Evolutionary conservation across 148 eudicot genomes (phyloP).

Genomic region (Vaccinium myrtillus): DNA sequence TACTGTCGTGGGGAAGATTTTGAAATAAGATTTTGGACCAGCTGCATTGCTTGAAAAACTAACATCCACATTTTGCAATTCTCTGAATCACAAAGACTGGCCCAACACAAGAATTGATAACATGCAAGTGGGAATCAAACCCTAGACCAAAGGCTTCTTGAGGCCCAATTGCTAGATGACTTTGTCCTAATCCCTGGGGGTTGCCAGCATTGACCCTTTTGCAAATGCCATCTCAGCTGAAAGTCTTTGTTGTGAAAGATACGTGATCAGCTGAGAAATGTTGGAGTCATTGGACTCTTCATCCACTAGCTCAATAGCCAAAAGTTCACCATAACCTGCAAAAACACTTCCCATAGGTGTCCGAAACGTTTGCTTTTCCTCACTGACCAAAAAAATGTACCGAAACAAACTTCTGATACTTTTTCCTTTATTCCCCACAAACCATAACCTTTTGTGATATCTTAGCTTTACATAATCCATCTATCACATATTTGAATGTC

Average conservation of each 20-base stretch:
- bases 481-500: conserved; percentile 61
- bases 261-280: background rate
- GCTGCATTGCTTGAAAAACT: conserved; percentile 24
- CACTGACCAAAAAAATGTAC: background rate
- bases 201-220: background rate
- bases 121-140: too few relatives aligned
- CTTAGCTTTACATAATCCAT: conserved; percentile 47
- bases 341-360: background rate
- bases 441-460: conserved; percentile 20
- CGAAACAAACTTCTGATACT: background rate
- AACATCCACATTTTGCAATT: conserved; percentile 28
- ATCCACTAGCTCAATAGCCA: background rate
- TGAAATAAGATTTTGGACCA: conserved; percentile 37
- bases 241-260: background rate
- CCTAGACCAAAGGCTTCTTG: too few relatives aligned
- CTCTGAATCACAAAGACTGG: conserved; percentile 36
- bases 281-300: background rate
- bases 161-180: too few relatives aligned
- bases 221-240: background rate
- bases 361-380: background rate
- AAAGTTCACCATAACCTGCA: background rate
- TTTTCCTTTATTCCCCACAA: background rate
- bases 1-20: conserved; percentile 55
- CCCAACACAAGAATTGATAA: too few relatives aligned
- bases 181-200: background rate